A percentile compares a stretch with the other conserved stretches of the same genome.
These are phyloP conservation scores for Candida oleophila DNA, from an alignment of 805 yeast genomes.

Conservation along the genomic window DNA sequence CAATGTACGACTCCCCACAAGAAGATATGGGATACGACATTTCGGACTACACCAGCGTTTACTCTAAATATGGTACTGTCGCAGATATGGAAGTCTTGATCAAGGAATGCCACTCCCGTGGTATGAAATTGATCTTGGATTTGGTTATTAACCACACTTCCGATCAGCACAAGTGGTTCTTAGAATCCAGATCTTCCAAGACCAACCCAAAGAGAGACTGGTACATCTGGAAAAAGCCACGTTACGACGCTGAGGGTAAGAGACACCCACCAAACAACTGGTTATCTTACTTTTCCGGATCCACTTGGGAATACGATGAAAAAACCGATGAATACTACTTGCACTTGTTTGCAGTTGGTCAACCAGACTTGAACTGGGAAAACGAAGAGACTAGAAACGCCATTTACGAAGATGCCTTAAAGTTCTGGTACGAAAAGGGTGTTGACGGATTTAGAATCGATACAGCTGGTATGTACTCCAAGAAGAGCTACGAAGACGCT, in stretches of 20 bases:
- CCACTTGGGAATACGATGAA: constrained; percentile 60
- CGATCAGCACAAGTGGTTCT: constrained; percentile 55
- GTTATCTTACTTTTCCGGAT: constrained; percentile 51
- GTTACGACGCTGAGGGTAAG: constrained; percentile 45
- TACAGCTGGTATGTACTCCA: constrained; percentile 53
- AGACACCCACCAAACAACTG: constrained; percentile 60
- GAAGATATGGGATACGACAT: constrained; percentile 66
- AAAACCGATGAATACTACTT: constrained; percentile 54
- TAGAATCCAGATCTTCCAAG: constrained; percentile 51
- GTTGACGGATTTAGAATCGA: constrained; percentile 62
- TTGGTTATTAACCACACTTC: constrained; percentile 62
- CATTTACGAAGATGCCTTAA: constrained; percentile 47
- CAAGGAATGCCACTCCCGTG: constrained; percentile 46
- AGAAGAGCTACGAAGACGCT: constrained; percentile 48
- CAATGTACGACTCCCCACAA: constrained; percentile 58
- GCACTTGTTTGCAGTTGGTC: constrained; percentile 50
- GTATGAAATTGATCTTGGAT: constrained; percentile 52
- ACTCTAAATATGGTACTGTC: constrained; percentile 53
- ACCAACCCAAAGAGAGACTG: constrained; percentile 58
- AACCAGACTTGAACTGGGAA: constrained; percentile 67
- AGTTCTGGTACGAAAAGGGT: constrained; percentile 56
- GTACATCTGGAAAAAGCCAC: constrained; percentile 58
- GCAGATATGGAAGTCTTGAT: constrained; percentile 52
- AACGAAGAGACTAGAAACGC: constrained; percentile 36
- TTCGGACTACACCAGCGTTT: constrained; percentile 50